Conservation (phyloP, 1,284 basidiomycete species). For the Cryptococcus sp. region DNA sequence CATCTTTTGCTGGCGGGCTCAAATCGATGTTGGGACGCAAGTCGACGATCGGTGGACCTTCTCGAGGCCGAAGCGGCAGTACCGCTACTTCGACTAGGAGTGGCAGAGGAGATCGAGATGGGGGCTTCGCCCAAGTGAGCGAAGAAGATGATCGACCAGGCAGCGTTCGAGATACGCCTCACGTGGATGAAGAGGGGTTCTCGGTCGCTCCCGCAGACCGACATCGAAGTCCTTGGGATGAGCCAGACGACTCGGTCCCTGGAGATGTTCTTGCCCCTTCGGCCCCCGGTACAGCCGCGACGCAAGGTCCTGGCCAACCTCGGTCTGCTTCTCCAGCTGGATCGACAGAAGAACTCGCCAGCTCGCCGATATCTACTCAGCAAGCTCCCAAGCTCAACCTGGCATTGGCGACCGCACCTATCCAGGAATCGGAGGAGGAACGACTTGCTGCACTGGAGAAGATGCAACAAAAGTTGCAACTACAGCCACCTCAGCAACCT, state of each 20-base stretch:
- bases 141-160: constrained; percentile 14
- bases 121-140: constrained; percentile 14
- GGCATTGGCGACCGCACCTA: constrained; percentile 46
- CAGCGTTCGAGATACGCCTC: constrained; percentile 15
- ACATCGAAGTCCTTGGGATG: constrained; percentile 50
- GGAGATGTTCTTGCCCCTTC: constrained; percentile 6
- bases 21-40: constrained; percentile 47
- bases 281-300: constrained; percentile 5
- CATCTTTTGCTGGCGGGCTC: constrained; percentile 37
- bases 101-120: constrained; percentile 11
- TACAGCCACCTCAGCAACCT: constrained; percentile 29
- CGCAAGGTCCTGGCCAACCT: constrained; percentile 8
- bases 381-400: constrained; percentile 29
- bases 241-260: constrained; percentile 30
- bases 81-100: constrained; percentile 26
- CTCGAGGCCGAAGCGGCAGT: constrained; percentile 25
- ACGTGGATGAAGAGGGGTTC: constrained; percentile 52
- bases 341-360: constrained; percentile 20
- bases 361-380: constrained; percentile 9
- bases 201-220: constrained; percentile 51
- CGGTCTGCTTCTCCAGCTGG: constrained; percentile 22
- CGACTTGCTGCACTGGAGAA: constrained; percentile 50
- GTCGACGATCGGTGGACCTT: constrained; percentile 25
- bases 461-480: constrained; percentile 49
- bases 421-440: constrained; percentile 48